Evolutionary conservation across 139 green algal genomes (phyloP).

Genomic region (Chlorella vulgaris): DNA sequence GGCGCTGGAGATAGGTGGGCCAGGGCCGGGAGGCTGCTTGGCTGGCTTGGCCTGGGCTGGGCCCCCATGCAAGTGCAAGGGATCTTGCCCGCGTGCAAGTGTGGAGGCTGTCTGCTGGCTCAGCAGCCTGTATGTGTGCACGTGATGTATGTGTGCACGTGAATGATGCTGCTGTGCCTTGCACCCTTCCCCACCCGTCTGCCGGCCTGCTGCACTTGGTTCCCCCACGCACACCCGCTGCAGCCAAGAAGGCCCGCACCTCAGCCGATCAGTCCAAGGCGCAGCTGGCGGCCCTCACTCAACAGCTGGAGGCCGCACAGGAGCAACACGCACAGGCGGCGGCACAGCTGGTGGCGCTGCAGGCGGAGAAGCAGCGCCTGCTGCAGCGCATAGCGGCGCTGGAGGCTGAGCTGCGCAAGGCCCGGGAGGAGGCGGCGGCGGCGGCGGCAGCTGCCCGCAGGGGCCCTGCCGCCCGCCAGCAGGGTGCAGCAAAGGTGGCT

Average conservation of each 20-base stretch:
- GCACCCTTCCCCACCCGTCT: too few relatives aligned
- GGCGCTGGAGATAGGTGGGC: slow-evolving; percentile 14
- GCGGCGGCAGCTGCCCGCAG: slow-evolving; percentile 2
- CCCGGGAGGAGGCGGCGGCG: not conserved
- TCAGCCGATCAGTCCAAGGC: not conserved
- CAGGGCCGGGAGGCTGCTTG: not conserved
- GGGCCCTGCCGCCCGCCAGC: slow-evolving; percentile 6
- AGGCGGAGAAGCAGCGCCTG: slow-evolving; percentile 17
- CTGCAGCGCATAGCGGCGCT: slow-evolving; percentile 1
- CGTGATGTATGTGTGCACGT: too few relatives aligned
- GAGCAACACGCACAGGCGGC: slow-evolving; percentile 1
- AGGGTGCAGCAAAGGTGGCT: not conserved
- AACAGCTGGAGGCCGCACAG: not conserved
- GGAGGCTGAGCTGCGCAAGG: not conserved
- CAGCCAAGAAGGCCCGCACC: slow-evolving; percentile 18
- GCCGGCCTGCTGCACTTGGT: too few relatives aligned
- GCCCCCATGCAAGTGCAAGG: not conserved
- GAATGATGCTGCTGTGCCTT: too few relatives aligned
- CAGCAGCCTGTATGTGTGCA: not conserved
- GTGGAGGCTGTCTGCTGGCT: not conserved
- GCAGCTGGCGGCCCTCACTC: not conserved
- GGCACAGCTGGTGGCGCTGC: not conserved
- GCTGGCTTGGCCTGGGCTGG: not conserved
- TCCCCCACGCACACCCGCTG: too few relatives aligned
- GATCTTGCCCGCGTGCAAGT: not conserved